Percentiles rank a stretch among this genome's conserved stretches.
phyloP scores from a whole-genome alignment of 306 rosid species.

The Luffa aegyptiaca region DNA sequence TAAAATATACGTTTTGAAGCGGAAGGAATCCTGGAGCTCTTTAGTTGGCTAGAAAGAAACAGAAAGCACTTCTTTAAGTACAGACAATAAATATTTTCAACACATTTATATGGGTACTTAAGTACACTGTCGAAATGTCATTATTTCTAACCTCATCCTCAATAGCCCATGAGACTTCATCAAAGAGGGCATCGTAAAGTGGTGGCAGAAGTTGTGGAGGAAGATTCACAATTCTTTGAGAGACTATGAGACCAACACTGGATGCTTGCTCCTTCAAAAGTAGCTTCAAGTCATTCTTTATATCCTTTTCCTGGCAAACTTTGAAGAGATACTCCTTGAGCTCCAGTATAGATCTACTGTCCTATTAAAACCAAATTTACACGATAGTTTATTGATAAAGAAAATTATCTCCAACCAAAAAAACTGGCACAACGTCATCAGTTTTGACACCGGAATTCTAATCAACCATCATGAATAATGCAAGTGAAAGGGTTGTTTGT shows the following conservation, averaged over 20 bases:
- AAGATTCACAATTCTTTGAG: conserved; percentile 69
- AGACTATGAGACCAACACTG: conserved; percentile 57
- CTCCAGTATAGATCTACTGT: conserved; percentile 41
- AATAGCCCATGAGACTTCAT: conserved; percentile 83
- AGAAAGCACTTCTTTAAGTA: conserved; percentile 1
- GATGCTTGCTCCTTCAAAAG: conserved; percentile 50
- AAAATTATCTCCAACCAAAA: not conserved
- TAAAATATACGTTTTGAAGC: conserved; percentile 41
- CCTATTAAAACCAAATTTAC: conserved; percentile 29
- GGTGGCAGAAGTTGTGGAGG: conserved; percentile 80
- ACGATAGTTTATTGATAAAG: not conserved
- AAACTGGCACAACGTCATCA: not conserved
- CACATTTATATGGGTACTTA: not conserved
- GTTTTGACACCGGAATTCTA: not conserved
- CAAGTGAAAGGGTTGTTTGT: not conserved
- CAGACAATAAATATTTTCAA: not conserved
- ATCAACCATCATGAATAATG: not conserved
- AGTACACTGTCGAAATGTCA: conserved; percentile 16
- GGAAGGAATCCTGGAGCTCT: conserved; percentile 60
- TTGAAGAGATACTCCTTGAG: conserved; percentile 47
- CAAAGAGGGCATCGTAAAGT: conserved; percentile 73
- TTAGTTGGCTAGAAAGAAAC: conserved; percentile 53
- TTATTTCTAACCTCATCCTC: conserved; percentile 82
- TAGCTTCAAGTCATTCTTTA: conserved; percentile 29
- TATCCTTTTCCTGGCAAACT: conserved; percentile 35